Percentiles rank a stretch among this genome's conserved stretches.
Evolutionary conservation across 108 stramenopile genomes (phyloP).

Genomic region (Fragilaria crotonensis): DNA sequence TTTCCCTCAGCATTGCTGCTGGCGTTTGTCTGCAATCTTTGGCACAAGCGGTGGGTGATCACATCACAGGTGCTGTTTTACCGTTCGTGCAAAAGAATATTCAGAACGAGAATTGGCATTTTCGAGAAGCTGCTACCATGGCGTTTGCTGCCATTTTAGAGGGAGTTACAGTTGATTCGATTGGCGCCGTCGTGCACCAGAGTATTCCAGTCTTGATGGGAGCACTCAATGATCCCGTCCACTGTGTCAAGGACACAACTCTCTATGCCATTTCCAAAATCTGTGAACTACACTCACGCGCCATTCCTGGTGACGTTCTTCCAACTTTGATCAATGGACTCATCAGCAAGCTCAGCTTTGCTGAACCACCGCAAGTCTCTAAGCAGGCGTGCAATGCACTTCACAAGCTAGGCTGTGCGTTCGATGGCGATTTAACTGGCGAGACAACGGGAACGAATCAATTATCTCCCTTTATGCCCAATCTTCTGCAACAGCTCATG

Average conservation of each 20-base stretch:
- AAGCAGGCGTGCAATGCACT: slow-evolving; percentile 86
- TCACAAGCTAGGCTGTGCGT: slow-evolving; percentile 84
- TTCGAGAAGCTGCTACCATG: slow-evolving; percentile 90
- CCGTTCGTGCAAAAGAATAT: slow-evolving; percentile 88
- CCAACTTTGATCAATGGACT: slow-evolving; percentile 74
- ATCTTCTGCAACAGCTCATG: slow-evolving; percentile 71
- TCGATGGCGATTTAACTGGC: slow-evolving; percentile 46
- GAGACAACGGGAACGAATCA: slow-evolving; percentile 63
- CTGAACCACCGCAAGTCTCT: slow-evolving; percentile 72
- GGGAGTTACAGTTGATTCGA: slow-evolving; percentile 69
- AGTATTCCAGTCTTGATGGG: slow-evolving; percentile 79
- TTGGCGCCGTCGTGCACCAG: slow-evolving; percentile 73
- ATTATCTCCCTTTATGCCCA: slow-evolving; percentile 68
- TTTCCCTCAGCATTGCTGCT: slow-evolving; percentile 83
- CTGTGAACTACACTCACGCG: slow-evolving; percentile 80
- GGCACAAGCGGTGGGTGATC: slow-evolving; percentile 78
- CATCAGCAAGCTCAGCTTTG: slow-evolving; percentile 47
- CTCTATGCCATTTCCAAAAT: slow-evolving; percentile 89
- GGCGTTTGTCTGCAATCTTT: slow-evolving; percentile 77
- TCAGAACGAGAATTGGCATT: slow-evolving; percentile 82
- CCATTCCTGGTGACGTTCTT: slow-evolving; percentile 72
- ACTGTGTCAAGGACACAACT: slow-evolving; percentile 85
- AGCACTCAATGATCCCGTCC: slow-evolving; percentile 67
- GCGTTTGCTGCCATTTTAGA: slow-evolving; percentile 89
- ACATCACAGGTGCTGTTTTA: slow-evolving; percentile 68